Base-by-base conservation (phyloP, 805 yeast species). In the Saturnispora besseyi region DNA sequence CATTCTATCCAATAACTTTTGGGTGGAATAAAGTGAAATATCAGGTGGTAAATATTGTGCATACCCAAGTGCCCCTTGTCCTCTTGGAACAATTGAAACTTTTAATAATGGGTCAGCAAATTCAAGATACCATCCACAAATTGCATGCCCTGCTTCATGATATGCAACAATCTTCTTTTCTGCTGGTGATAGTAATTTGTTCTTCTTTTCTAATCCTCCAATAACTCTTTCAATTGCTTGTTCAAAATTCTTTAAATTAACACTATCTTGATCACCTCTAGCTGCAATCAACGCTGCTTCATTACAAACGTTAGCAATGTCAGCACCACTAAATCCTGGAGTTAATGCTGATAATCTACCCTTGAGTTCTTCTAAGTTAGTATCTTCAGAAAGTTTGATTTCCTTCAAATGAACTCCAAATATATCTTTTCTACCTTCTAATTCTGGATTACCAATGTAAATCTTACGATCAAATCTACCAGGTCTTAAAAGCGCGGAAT, bases 71-170 rank as follows among this genome's bases (percentile, higher is more conserved):
- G 96, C 96, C 46, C 96, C 96, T 66, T 85, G 87, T 22, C 96
- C 96, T 66, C 96, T 80, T 51, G 97, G 97, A 54, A 89, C 87
- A 57, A 89, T 89, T 21, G 95, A 84, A n/a, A 89, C 96, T 67
- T 89, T 89, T 52, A 90, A 77, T 52, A 89, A 71, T 7, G 97
- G 97, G 64, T 89, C 96, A 10, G 97, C 96, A 69, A 71, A 81
- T 68, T 81, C 78, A 62, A 89, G 73, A 63, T 73, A 87, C 97
- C 96, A 90, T 22, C 96, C 97, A 68, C 96, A 86, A 45, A 89
- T 84, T 4, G 97, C 97, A 65, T 89, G 97, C 0, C 97, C 97
- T 2, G 97, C 97, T 69, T 89, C 97, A 66, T 89, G 97, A 63
- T 86, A 89, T 0, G 96, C 96, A 45, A 89, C 96, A 31, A 86